These are phyloP conservation scores for Acanthamoeba rhysodes DNA, from an alignment of 208 protist species.

Conservation along the genomic window DNA sequence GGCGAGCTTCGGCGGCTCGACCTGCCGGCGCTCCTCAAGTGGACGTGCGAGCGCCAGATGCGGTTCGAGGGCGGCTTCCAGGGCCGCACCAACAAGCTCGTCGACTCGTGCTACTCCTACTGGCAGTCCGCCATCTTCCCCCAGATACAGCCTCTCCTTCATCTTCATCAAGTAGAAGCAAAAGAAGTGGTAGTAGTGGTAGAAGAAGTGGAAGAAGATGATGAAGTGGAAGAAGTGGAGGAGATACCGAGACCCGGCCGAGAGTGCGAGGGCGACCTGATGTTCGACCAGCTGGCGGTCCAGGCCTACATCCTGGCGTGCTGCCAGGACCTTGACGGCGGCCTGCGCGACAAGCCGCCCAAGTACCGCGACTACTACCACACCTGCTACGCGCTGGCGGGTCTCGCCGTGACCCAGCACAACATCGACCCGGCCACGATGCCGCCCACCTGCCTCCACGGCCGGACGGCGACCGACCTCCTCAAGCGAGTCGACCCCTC, in stretches of 20 bases:
- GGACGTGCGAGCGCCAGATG: slow-evolving; percentile 87
- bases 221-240: neutral
- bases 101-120: slow-evolving; percentile 94
- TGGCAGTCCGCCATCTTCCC: slow-evolving; percentile 89
- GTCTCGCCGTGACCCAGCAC: slow-evolving; percentile 87
- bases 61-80: slow-evolving; percentile 91
- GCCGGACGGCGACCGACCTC: neutral
- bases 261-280: neutral
- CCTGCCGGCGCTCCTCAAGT: slow-evolving; percentile 80
- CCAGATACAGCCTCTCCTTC: slow-evolving; percentile 73
- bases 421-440: slow-evolving; percentile 7
- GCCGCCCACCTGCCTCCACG: neutral
- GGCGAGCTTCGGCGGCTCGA: slow-evolving; percentile 75
- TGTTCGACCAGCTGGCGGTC: slow-evolving; percentile 83
- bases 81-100: slow-evolving; percentile 93
- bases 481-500: slow-evolving; percentile 13
- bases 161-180: neutral
- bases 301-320: slow-evolving; percentile 89
- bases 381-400: slow-evolving; percentile 91
- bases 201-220: neutral
- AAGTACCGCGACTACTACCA: slow-evolving; percentile 92
- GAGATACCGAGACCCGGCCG: neutral
- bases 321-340: slow-evolving; percentile 84
- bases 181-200: neutral
- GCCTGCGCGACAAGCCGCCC: slow-evolving; percentile 90